Evolutionary conservation across 2,329 filamentous ascomycete species (phyloP).

Genomic region (Xylaria sp.): DNA sequence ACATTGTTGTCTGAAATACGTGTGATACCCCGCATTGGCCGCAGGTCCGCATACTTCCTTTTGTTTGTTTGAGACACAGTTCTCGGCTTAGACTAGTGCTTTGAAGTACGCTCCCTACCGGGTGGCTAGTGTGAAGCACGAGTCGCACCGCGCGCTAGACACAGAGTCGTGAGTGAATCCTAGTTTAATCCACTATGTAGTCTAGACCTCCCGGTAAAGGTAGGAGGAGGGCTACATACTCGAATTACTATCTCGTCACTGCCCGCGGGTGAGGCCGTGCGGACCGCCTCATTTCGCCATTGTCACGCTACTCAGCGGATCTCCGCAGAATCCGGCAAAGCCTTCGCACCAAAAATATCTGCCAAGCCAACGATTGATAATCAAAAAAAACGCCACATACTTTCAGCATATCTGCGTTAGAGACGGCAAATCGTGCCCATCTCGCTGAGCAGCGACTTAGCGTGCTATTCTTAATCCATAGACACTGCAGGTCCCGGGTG

Average conservation of each 20-base stretch:
- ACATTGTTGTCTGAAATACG: no score
- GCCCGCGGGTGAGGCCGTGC: neutral
- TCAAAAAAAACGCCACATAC: slow-evolving; percentile 1
- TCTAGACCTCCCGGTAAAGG: neutral
- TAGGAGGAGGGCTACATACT: neutral
- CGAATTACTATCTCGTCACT: neutral
- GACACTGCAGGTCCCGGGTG: neutral
- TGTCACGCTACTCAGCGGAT: neutral
- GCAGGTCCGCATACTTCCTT: slow-evolving; percentile 32
- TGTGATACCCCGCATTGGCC: neutral
- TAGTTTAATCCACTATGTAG: slow-evolving; percentile 27
- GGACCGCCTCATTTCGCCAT: neutral
- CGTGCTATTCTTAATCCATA: neutral
- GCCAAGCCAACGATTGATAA: neutral
- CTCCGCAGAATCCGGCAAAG: neutral
- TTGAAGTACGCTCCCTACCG: no score
- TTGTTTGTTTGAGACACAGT: slow-evolving; percentile 55
- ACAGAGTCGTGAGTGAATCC: neutral
- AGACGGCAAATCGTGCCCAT: neutral
- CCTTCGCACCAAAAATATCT: neutral
- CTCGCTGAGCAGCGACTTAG: neutral
- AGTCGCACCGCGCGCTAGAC: neutral
- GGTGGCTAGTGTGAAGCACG: neutral
- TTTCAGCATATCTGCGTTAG: neutral
- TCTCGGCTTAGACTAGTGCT: slow-evolving; percentile 36